Base-by-base conservation (phyloP, 805 yeast genomes). In the Lachancea nothofagi region DNA sequence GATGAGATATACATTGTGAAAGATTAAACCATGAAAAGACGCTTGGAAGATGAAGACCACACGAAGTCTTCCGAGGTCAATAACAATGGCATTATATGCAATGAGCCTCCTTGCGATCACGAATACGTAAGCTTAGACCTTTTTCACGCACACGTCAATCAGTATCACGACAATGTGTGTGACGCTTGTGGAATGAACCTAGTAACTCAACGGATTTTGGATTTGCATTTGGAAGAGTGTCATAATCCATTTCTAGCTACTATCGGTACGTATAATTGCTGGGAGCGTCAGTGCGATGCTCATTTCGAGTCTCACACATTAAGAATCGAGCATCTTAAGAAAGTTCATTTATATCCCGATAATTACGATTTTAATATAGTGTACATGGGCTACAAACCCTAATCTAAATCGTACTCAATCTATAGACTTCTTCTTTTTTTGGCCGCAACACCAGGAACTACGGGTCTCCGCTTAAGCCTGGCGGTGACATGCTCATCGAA, bases 401-500 rank as follows among this genome's bases (percentile, higher is more conserved):
- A 9, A 15, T 14, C 31, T 12, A 17, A 15, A 5, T 12, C 28
- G 8, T 29, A 15, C 6, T 7, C 49, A 66, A 24, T 26, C 38
- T 5, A 4, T 13, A 5, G 25, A 2, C 12, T 26, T 54, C 43
- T 49, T 52, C 45, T 52, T 59, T 54, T 55, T 46, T 53, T 57
- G 40, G 56, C 62, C 51, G 61, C 66, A 44, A 59, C 62, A 9
- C 58, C 54, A 3, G 62, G 53, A 7, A 79, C 74, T n/a, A 65
- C 71, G 1, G 94, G 90, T 43, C 71, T 77, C 43, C 75, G 68
- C 49, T 66, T 72, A 47, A 88, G 59, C 46, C 74, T 77, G 5
- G 67, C 69, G 23, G 87, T 63, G 3, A 81, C 75, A 40, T 64
- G 67, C 28, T 71, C 73, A 51, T 88, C 95, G 58, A 85, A 90